Percentiles rank a stretch among this genome's conserved stretches.
These are phyloP conservation scores for Cinnamomum chago DNA, from an alignment of 164 flowering plant species.

Conservation along the genomic window DNA sequence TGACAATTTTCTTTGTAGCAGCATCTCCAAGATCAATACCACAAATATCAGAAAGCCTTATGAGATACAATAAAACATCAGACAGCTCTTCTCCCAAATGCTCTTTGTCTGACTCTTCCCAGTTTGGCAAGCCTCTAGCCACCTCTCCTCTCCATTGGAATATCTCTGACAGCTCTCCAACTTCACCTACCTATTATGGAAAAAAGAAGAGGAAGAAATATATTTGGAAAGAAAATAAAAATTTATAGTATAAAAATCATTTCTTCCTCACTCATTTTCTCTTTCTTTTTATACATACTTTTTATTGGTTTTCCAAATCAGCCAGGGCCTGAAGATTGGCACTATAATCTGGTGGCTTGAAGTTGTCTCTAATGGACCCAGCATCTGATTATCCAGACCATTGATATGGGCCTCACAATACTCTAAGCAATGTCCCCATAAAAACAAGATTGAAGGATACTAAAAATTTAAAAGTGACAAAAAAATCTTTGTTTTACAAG, in stretches of 20 bases:
- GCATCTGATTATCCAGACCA: neutral
- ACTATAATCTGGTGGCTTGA: neutral
- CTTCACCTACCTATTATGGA: constrained; percentile 21
- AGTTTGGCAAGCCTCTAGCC: constrained; percentile 47
- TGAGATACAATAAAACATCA: constrained; percentile 58
- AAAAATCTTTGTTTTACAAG: too few species aligned
- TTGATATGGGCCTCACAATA: neutral
- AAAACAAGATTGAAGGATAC: neutral
- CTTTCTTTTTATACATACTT: too few species aligned
- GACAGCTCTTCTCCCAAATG: constrained; percentile 66
- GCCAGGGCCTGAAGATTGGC: neutral
- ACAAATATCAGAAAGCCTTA: constrained; percentile 59
- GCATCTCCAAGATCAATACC: constrained; percentile 65
- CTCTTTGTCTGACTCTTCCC: constrained; percentile 59
- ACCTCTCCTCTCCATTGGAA: constrained; percentile 34
- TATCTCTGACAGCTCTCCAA: constrained; percentile 30
- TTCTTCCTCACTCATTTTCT: too few species aligned
- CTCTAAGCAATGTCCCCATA: neutral
- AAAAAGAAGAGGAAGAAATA: neutral
- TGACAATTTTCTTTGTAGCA: constrained; percentile 45
- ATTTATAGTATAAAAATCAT: neutral
- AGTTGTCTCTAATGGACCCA: neutral
- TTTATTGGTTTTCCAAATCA: too few species aligned
- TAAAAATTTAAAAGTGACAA: too few species aligned
- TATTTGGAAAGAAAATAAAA: neutral